Conservation (phyloP, 108 stramenopile species). For the Cyclotella choctawhatcheeana region DNA sequence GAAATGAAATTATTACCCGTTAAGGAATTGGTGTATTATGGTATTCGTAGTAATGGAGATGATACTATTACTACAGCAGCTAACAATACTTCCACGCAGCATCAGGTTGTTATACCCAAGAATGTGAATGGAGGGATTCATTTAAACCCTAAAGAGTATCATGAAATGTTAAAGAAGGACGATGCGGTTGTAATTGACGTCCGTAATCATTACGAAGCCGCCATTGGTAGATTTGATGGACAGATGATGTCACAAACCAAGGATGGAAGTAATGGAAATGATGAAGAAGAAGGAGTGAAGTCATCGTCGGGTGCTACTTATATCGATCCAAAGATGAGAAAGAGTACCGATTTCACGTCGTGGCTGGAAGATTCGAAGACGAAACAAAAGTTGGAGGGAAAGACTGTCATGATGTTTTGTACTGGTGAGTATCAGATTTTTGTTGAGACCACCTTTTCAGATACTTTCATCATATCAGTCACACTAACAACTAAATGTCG, state of each 20-base stretch:
- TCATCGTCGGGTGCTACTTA: slow-evolving; percentile 66
- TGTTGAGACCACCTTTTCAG: no score
- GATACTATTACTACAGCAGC: not conserved
- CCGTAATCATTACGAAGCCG: slow-evolving; percentile 85
- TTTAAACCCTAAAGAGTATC: slow-evolving; percentile 81
- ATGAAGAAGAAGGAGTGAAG: not conserved
- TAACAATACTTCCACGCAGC: not conserved
- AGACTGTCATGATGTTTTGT: slow-evolving; percentile 85
- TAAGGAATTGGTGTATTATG: slow-evolving; percentile 92
- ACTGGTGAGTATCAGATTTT: slow-evolving; percentile 53
- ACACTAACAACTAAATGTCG: no score
- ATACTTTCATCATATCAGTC: no score
- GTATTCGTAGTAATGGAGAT: slow-evolving; percentile 62
- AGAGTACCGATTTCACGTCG: slow-evolving; percentile 85
- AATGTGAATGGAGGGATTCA: slow-evolving; percentile 72
- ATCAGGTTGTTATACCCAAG: not conserved
- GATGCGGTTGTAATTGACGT: slow-evolving; percentile 92
- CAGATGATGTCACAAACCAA: slow-evolving; percentile 33
- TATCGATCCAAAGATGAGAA: slow-evolving; percentile 92
- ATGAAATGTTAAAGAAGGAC: slow-evolving; percentile 76
- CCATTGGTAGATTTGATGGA: slow-evolving; percentile 87
- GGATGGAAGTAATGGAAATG: slow-evolving; percentile 3
- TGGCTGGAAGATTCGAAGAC: slow-evolving; percentile 84
- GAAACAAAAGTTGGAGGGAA: slow-evolving; percentile 82
- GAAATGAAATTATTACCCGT: slow-evolving; percentile 89